Evolutionary conservation across 176 grass and related monocot genomes (phyloP), one percentile per base, ranked within the genome.

Genomic region (Eremochloa ophiuroides): DNA sequence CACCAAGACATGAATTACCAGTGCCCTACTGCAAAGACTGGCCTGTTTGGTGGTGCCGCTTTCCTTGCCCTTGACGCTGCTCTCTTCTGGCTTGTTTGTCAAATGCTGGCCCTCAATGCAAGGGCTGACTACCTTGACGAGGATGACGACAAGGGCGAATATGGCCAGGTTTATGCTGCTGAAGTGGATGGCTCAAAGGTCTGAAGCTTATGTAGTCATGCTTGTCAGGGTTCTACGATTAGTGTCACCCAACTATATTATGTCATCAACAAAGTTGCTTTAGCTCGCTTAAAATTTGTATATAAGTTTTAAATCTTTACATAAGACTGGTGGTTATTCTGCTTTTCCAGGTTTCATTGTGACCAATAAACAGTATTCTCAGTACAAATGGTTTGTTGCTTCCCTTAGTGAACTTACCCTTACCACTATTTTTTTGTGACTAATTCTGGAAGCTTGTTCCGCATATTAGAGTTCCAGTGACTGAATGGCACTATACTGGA

Each of bases 1-100:
- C 92, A 97, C 74, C 85, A 89, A 0, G 63, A 92, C 76, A 82
- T 94, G 66, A 61, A 71, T 8, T 81, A 82, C 26, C 30, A 85
- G 48, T 94, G 94, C 85, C 92, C 89, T 29, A 97, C 94, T 14
- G 83, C 92, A 29, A 97, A 94, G 87, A 97, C 92, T 2, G 92
- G 94, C 20, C 83, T 94, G 50, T 92, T 94, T 71, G 94, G 94
- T 62, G 94, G 94, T 0, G 94, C 87, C 1, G 94, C 92, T 35
- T 89, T 97, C 81, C 86, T 97, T 51, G 85, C 88, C 56, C 83
- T 94, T 15, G 88, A 89, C 4, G 86, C 90, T 25, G 42, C 88
- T 67, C 88, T 93, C 75, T 81, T 94, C 42, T 98, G 95, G 90
- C 86, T 87, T 26, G 84, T 98, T 53, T 86, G 84, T 76, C 79